A percentile compares a stretch with the other conserved stretches of the same genome.
phyloP scores from a whole-genome alignment of 2,329 filamentous ascomycete genomes.

The Fusarium albosuccineum region DNA sequence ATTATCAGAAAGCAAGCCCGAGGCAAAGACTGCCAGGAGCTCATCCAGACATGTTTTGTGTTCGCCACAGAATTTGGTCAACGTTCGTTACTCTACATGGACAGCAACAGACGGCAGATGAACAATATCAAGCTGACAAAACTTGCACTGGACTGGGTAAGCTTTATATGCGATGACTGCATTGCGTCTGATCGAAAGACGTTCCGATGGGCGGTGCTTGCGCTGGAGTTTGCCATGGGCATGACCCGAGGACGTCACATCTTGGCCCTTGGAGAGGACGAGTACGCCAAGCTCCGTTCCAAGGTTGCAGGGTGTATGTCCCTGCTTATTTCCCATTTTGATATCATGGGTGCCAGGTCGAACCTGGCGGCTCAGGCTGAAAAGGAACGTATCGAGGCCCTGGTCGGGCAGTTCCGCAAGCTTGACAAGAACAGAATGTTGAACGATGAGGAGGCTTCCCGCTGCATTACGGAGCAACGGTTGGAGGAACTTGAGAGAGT shows the following conservation, averaged over 20 bases:
- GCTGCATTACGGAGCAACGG: slow-evolving; percentile 80
- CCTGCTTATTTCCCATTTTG: slow-evolving; percentile 96
- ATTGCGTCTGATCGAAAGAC: slow-evolving; percentile 93
- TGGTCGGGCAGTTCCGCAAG: slow-evolving; percentile 80
- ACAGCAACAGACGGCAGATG: slow-evolving; percentile 94
- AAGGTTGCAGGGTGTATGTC: slow-evolving; percentile 99
- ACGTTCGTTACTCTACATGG: slow-evolving; percentile 93
- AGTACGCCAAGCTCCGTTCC: slow-evolving; percentile 83
- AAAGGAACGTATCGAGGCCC: slow-evolving; percentile 85
- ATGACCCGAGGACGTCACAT: slow-evolving; percentile 97
- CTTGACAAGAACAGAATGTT: slow-evolving; percentile 80
- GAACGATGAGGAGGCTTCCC: slow-evolving; percentile 88
- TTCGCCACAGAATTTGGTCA: slow-evolving; percentile 99
- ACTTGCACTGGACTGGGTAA: slow-evolving; percentile 95
- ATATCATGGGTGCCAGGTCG: slow-evolving; percentile 97
- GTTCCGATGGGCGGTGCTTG: slow-evolving; percentile 96
- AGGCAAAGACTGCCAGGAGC: slow-evolving; percentile 89
- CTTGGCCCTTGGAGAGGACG: slow-evolving; percentile 87
- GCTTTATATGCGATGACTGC: slow-evolving; percentile 98
- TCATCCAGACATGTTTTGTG: slow-evolving; percentile 97
- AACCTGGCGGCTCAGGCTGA: slow-evolving; percentile 94
- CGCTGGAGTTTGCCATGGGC: slow-evolving; percentile 95
- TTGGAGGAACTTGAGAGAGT: slow-evolving; percentile 79
- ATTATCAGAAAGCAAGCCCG: slow-evolving; percentile 88
- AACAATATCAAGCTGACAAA: slow-evolving; percentile 97